Base-by-base conservation (phyloP, 2,329 filamentous ascomycete species). In the Knufia fluminis region DNA sequence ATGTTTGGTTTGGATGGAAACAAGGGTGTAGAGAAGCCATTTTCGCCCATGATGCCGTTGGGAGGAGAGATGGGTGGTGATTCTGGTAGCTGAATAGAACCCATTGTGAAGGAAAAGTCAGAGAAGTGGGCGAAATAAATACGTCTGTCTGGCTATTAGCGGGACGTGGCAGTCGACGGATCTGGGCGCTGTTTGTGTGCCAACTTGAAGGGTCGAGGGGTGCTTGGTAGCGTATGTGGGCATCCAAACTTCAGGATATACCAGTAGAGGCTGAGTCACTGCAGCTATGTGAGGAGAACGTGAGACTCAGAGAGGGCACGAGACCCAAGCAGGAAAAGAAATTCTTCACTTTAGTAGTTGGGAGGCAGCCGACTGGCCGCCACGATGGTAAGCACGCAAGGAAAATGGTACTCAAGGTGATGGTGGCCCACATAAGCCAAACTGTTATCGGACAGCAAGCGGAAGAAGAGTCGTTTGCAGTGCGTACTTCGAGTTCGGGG, bases 1-100 rank as follows among this genome's bases (percentile, higher is more conserved):
- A 91, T 86, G 68, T 90, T 90, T 53, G 85, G 85, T 64, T 76
- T 76, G 28, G 53, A 22, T 17, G 56, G 56, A 44, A 59, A 59
- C 41, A 59, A 36, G 12, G 56, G 54, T 16, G 55, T 58, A 17
- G 57, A 59, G 51, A 53, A 58, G 42, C 56, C 57, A 44, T 55
- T 46, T 16, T 50, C 49, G 22, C 57, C 57, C 28, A 57, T 33
- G 45, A 48, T 53, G 48, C 56, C 56, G 48, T 58, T 59, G n/a
- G 57, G 57, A 42, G 57, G 57, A 20, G 57, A 58, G 38, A 57
- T 51, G n/a, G 57, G 57, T 3, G 57, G 56, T 3, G 51, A 46
- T 23, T 50, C 46, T 32, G 54, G 54, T 22, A 52, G 50, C n/a
- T 51, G 54, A 48, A 51, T 54, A 35, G 54, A 55, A 36, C 54